Base-by-base conservation (phyloP, 129 eudicot species). In the Flaveria brownii region DNA sequence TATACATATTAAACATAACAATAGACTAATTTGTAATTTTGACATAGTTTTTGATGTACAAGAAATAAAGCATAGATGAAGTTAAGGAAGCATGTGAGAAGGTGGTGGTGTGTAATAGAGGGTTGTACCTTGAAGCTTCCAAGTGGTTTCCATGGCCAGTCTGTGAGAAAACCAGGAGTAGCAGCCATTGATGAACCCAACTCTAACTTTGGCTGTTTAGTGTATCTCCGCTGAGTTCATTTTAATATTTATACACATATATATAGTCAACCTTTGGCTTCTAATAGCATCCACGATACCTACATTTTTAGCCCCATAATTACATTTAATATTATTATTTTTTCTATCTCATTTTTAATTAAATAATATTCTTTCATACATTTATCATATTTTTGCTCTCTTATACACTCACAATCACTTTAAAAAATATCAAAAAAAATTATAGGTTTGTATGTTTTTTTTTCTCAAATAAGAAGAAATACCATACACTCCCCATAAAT, bases 61-160 rank as follows among this genome's bases (percentile, higher is more conserved):
- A 41, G 69, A 52, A 0, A 52, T 6, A 72, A 72, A 63, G 16
- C 54, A 71, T 9, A 49, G 3, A 78, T 9, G 55, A 45, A 51
- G 64, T 43, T 43, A 43, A 43, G 47, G 12, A 10, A 43, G 1
- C 47, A 45, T 15, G 8, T n/a, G 45, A 23, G 14, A 12, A 3
- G 51, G 16, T 25, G 51, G 76, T 12, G 25, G n/a, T 47, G 16
- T 42, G 41, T 43, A 26, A 33, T 16, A 26, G 15, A 4, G 51
- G 11, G 57, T 42, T 62, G 59, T 85, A 88, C 93, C 93, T 88
- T 88, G 68, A 83, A 88, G 65, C 75, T 83, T 51, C 93, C 93
- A 30, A 88, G 93, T 54, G 64, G 82, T 70, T 82, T 88, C 93
- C 93, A 88, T 72, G 93, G 93, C 93, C 93, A 88, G 13, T 85